Evolutionary conservation across 495 filamentous ascomycete species (phyloP).

Genomic region (Baudoinia panamericana): DNA sequence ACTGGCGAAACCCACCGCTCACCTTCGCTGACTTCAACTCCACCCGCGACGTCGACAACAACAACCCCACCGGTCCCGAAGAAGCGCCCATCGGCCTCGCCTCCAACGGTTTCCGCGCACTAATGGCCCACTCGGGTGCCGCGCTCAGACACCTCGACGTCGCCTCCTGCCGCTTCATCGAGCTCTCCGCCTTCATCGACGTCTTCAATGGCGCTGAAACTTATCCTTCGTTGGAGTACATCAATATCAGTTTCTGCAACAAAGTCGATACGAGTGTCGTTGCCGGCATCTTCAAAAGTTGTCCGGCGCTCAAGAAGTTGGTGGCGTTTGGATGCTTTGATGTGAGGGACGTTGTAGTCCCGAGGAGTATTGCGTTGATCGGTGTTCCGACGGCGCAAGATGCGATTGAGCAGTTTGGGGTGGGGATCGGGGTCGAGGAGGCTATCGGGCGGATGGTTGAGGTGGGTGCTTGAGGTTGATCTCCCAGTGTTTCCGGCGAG

Average conservation of each 20-base stretch:
- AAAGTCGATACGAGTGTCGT: slow-evolving; percentile 62
- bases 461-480: slow-evolving; percentile 12
- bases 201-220: slow-evolving; percentile 48
- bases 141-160: slow-evolving; percentile 53
- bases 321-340: slow-evolving; percentile 79
- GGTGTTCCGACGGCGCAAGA: slow-evolving; percentile 59
- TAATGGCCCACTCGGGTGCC: slow-evolving; percentile 73
- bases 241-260: slow-evolving; percentile 70
- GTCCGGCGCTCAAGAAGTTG: slow-evolving; percentile 56
- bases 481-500: not conserved
- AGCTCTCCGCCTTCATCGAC: slow-evolving; percentile 48
- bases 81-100: slow-evolving; percentile 51
- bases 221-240: slow-evolving; percentile 52
- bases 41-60: slow-evolving; percentile 60
- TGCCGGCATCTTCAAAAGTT: slow-evolving; percentile 58
- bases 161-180: slow-evolving; percentile 66
- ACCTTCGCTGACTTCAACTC: slow-evolving; percentile 56
- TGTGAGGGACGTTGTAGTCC: slow-evolving; percentile 55
- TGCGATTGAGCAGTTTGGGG: slow-evolving; percentile 41
- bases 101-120: slow-evolving; percentile 54
- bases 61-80: slow-evolving; percentile 48
- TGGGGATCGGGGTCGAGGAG: slow-evolving; percentile 24
- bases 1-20: slow-evolving; percentile 61
- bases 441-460: slow-evolving; percentile 24
- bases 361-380: slow-evolving; percentile 60